A percentile compares a stretch with the other conserved stretches of the same genome.
Conservation (phyloP, 805 yeast species). For the Pichia nanzhaoensis region DNA sequence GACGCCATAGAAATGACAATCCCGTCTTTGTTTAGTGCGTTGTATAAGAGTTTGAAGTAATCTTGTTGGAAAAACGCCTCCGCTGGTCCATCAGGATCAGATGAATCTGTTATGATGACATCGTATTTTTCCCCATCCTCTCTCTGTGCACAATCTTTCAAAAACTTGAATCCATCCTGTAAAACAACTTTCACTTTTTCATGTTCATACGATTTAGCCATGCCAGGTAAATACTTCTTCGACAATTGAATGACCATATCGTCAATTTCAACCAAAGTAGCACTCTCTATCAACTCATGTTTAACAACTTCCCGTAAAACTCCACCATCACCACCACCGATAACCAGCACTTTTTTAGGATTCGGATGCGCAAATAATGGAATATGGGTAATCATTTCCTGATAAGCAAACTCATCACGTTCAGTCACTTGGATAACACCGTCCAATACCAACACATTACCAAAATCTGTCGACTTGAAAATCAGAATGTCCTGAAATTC, state of each 20-base stretch:
- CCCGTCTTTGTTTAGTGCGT: slow-evolving; percentile 56
- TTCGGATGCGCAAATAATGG: slow-evolving; percentile 71
- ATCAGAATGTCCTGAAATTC: slow-evolving; percentile 77
- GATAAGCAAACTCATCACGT: slow-evolving; percentile 89
- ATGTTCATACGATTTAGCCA: slow-evolving; percentile 62
- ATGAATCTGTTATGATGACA: slow-evolving; percentile 84
- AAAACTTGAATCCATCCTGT: slow-evolving; percentile 78
- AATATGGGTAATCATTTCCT: slow-evolving; percentile 82
- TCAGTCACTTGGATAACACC: slow-evolving; percentile 91
- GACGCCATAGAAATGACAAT: slow-evolving; percentile 73
- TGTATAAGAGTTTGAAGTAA: slow-evolving; percentile 62
- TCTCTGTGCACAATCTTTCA: slow-evolving; percentile 37
- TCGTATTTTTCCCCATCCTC: slow-evolving; percentile 50
- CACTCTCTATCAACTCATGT: slow-evolving; percentile 48
- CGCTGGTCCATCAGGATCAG: slow-evolving; percentile 94
- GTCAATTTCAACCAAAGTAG: slow-evolving; percentile 85
- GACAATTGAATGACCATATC: slow-evolving; percentile 70
- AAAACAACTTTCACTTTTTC: slow-evolving; percentile 60
- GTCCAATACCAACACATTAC: slow-evolving; percentile 83
- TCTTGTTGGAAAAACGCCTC: slow-evolving; percentile 75
- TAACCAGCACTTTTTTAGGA: slow-evolving; percentile 74
- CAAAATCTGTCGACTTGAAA: slow-evolving; percentile 68
- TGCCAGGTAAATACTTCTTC: slow-evolving; percentile 64
- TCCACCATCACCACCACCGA: slow-evolving; percentile 98
- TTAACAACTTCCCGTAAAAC: slow-evolving; percentile 83